Evolutionary conservation across 352 stramenopile genomes (phyloP).

Genomic region (Bremia lactucae): DNA sequence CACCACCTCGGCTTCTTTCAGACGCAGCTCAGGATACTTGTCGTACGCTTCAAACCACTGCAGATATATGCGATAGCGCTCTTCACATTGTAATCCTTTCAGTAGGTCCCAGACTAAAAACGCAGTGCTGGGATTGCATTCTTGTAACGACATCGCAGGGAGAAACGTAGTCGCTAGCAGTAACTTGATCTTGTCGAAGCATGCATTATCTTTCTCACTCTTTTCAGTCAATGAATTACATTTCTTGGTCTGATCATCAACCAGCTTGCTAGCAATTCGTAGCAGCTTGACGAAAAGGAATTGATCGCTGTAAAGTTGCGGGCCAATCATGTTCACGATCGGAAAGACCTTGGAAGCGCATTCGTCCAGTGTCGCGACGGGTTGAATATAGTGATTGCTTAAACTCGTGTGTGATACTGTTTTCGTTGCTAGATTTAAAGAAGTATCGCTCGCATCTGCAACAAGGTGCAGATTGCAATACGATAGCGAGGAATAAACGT

Average conservation of each 20-base stretch:
- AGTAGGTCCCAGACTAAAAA: conserved; percentile 81
- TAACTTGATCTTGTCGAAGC: conserved; percentile 31
- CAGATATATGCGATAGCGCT: conserved; percentile 75
- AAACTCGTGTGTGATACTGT: conserved; percentile 2
- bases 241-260: conserved; percentile 33
- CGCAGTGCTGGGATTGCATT: conserved; percentile 61
- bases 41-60: conserved; percentile 62
- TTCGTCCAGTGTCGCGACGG: conserved; percentile 26
- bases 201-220: conserved; percentile 5
- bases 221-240: conserved; percentile 4
- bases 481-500: conserved; percentile 49
- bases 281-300: conserved; percentile 69
- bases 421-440: conserved; percentile 1
- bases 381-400: conserved; percentile 23
- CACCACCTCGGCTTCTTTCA: conserved; percentile 60
- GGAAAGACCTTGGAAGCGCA: conserved; percentile 42
- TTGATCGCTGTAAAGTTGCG: conserved; percentile 55
- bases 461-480: conserved; percentile 39
- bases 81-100: conserved; percentile 63
- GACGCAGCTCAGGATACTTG: conserved; percentile 41
- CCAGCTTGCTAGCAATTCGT: conserved; percentile 41
- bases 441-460: conserved; percentile 1
- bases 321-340: conserved; percentile 53
- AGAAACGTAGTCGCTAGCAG: conserved; percentile 57
- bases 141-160: conserved; percentile 60